A percentile compares a stretch with the other conserved stretches of the same genome.
Evolutionary conservation across 1,139 yeast genomes (phyloP).

Genomic region (Sugiyamaella novakii): DNA sequence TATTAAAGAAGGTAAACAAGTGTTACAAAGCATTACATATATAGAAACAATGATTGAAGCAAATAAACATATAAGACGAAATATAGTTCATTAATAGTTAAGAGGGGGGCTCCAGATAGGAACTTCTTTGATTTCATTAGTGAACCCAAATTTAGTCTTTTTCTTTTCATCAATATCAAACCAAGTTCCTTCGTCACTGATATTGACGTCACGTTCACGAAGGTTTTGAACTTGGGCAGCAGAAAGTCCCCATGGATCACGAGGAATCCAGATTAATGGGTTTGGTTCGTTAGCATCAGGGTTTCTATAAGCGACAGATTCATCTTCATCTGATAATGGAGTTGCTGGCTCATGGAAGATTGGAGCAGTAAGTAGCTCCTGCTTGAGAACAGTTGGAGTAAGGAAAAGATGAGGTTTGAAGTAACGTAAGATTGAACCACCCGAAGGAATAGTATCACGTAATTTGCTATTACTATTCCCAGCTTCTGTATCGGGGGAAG

Average conservation of each 20-base stretch:
- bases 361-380: constrained; percentile 45
- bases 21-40: too few relatives aligned
- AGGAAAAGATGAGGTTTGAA: constrained; percentile 63
- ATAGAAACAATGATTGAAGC: too few relatives aligned
- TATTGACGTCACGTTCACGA: constrained; percentile 47
- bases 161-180: constrained; percentile 51
- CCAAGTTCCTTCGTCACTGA: constrained; percentile 67
- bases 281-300: constrained; percentile 69
- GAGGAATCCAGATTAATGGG: constrained; percentile 86
- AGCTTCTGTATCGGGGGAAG: constrained; percentile 13
- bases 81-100: constrained; percentile 18
- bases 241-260: constrained; percentile 82
- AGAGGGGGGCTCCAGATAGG: constrained; percentile 34
- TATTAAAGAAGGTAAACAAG: too few relatives aligned
- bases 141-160: constrained; percentile 32
- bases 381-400: constrained; percentile 37
- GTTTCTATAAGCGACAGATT: constrained; percentile 63
- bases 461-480: constrained; percentile 2
- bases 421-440: constrained; percentile 34
- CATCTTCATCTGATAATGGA: constrained; percentile 41
- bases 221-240: constrained; percentile 54
- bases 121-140: constrained; percentile 28
- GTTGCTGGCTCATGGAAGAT: constrained; percentile 45
- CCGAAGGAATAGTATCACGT: constrained; percentile 21
- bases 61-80: background rate